Percentiles rank a stretch among this genome's conserved stretches.
phyloP scores from a whole-genome alignment of 2,329 filamentous ascomycete genomes.

The Fusarium miscanthi region DNA sequence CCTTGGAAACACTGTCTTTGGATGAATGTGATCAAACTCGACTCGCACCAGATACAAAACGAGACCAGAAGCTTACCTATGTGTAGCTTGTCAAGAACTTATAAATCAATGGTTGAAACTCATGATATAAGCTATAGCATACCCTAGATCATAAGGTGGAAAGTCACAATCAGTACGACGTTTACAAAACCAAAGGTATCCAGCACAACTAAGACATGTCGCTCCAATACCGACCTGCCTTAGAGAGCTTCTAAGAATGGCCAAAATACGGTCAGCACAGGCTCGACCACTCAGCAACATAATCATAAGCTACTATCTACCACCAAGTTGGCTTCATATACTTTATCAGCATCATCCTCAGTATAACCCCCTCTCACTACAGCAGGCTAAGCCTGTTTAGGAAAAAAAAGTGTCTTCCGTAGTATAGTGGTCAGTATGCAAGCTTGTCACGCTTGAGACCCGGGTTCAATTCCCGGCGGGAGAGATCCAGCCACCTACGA shows the following conservation, averaged over 20 bases:
- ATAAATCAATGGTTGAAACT: background rate
- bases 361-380: conserved; percentile 1
- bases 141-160: background rate
- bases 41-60: background rate
- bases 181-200: too few species aligned
- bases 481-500: conserved; percentile 37
- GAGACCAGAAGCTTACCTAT: background rate
- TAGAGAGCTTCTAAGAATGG: too few species aligned
- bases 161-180: too few species aligned
- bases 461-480: conserved; percentile 42
- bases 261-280: too few species aligned
- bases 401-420: conserved; percentile 23
- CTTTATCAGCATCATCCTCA: rapidly evolving
- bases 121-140: background rate
- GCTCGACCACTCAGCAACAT: too few species aligned
- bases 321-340: background rate
- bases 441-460: conserved; percentile 43
- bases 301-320: too few species aligned
- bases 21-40: background rate
- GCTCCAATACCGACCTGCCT: too few species aligned
- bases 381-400: background rate
- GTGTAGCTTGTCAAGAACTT: background rate
- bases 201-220: too few species aligned
- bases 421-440: conserved; percentile 43
- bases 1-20: background rate